A percentile compares a stretch with the other conserved stretches of the same genome.
Evolutionary conservation across 75 land plant species (phyloP).

Genomic region (Pseudotsuga menziesii): DNA sequence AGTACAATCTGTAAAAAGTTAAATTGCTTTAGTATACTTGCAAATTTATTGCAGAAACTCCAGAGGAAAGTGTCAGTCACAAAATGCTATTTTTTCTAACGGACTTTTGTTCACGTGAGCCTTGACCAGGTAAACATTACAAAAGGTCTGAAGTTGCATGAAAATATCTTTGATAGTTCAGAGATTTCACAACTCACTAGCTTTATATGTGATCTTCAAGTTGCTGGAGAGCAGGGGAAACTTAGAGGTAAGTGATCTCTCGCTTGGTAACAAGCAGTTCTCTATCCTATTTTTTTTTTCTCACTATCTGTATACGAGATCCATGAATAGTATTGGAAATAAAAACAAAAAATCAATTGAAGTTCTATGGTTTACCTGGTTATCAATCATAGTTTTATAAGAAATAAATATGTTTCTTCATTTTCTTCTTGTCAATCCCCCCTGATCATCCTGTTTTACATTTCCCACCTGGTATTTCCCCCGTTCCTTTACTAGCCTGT

Average conservation of each 20-base stretch:
- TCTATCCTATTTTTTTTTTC: no score
- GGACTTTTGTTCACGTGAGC: not conserved
- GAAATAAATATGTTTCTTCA: no score
- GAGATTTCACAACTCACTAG: conserved; percentile 44
- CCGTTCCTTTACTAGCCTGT: no score
- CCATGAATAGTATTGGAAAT: no score
- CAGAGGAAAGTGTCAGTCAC: not conserved
- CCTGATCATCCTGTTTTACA: no score
- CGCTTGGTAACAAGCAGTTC: no score
- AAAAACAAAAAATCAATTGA: no score
- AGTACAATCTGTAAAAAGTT: not conserved
- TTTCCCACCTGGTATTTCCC: no score
- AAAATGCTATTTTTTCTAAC: not conserved
- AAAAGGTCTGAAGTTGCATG: conserved; percentile 67
- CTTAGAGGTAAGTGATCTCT: conserved; percentile 44
- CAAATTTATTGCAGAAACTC: not conserved
- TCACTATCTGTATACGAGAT: no score
- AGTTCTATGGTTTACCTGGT: no score
- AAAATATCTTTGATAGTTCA: conserved; percentile 33
- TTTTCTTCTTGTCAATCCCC: no score
- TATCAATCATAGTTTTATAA: no score
- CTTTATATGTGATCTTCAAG: conserved; percentile 48
- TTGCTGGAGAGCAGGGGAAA: conserved; percentile 60
- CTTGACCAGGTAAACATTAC: conserved; percentile 53
- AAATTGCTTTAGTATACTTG: not conserved